Conservation (phyloP, 768 basidiomycete genomes). For the Lactifluus subvellereus region DNA sequence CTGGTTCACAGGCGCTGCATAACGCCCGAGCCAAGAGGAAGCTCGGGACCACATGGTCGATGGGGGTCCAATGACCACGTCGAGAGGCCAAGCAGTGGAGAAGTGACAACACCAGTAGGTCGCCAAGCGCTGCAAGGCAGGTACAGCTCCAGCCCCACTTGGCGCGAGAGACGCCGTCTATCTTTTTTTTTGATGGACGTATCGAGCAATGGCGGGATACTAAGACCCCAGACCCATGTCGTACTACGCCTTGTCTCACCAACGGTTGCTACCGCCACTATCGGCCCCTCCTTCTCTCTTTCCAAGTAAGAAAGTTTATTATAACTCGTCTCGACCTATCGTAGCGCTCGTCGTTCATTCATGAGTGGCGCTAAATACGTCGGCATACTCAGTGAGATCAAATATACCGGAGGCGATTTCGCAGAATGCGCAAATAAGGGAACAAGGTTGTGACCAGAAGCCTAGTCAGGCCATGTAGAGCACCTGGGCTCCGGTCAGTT, state of each 20-base stretch:
- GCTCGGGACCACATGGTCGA: background rate
- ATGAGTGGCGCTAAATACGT: background rate
- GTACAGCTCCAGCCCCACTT: constrained; percentile 1
- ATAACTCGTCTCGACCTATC: background rate
- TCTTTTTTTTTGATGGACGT: constrained; percentile 4
- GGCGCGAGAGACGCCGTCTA: constrained; percentile 2
- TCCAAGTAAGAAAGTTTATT: constrained; percentile 8
- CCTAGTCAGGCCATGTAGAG: background rate
- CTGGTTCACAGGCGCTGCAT: background rate
- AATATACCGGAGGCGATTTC: background rate
- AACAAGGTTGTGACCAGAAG: background rate
- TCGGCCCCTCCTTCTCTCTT: background rate
- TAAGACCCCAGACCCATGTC: background rate
- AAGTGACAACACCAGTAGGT: background rate
- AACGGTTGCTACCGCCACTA: background rate
- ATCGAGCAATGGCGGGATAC: background rate
- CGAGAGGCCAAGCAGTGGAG: background rate
- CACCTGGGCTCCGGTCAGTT: too few species aligned
- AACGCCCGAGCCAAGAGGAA: background rate
- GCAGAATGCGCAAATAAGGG: background rate
- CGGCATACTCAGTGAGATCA: background rate
- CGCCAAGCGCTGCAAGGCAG: constrained; percentile 5
- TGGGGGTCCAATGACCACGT: background rate
- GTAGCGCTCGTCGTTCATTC: background rate
- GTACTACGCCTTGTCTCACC: background rate